Conservation (phyloP, 345 rosid genomes). For the Excoecaria agallocha region DNA sequence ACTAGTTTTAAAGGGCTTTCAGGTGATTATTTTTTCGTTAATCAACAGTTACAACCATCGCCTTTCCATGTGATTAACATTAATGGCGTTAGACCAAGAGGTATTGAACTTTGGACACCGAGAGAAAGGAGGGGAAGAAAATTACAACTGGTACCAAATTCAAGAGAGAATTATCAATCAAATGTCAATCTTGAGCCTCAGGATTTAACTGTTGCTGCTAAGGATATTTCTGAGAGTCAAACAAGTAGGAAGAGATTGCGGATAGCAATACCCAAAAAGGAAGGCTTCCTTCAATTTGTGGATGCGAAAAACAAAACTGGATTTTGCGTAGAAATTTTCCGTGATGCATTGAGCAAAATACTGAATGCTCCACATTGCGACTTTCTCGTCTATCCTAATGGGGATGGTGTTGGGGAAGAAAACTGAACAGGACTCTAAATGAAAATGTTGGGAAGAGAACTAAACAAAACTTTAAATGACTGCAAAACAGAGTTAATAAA, state of each 20-base stretch:
- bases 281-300: conserved; percentile 29
- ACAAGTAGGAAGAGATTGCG: neutral
- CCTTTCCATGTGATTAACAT: conserved; percentile 39
- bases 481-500: no score
- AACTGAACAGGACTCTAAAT: no score
- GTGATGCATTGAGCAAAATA: conserved; percentile 25
- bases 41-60: conserved; percentile 29
- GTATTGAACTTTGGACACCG: conserved; percentile 39
- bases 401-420: no score
- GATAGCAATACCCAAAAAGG: neutral
- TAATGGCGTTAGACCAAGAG: conserved; percentile 14
- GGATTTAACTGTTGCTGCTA: conserved; percentile 10
- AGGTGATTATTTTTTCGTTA: conserved; percentile 31
- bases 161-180: no score
- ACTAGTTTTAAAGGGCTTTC: conserved; percentile 32
- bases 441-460: no score
- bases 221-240: neutral
- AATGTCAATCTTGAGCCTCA: conserved; percentile 26
- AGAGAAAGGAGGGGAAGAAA: neutral
- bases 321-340: conserved; percentile 40
- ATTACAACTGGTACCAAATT: no score
- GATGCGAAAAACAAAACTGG: conserved; percentile 21
- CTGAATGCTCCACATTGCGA: conserved; percentile 21
- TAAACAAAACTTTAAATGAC: no score
- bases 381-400: conserved; percentile 5